Percentiles rank a stretch among this genome's conserved stretches.
phyloP scores from a whole-genome alignment of 2,329 filamentous ascomycete genomes.

The Exophiala sp. region DNA sequence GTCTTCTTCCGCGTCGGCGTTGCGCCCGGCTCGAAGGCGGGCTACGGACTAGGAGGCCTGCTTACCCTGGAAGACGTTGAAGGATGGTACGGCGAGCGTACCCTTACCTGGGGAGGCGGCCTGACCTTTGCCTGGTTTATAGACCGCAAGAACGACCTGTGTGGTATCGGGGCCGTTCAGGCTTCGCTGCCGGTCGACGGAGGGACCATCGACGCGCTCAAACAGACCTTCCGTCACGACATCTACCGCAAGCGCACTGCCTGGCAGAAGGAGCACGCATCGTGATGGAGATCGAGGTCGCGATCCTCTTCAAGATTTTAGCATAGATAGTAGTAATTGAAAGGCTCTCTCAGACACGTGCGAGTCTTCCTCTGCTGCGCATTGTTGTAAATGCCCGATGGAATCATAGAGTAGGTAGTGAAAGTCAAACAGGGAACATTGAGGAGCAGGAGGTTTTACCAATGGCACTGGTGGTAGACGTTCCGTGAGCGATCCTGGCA shows the following conservation, averaged over 20 bases:
- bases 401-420: too few species aligned
- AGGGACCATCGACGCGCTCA: slow-evolving; percentile 32
- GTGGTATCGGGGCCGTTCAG: slow-evolving; percentile 42
- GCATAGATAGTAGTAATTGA: too few species aligned
- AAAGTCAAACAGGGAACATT: too few species aligned
- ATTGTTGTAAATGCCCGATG: too few species aligned
- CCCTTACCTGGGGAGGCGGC: slow-evolving; percentile 48
- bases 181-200: slow-evolving; percentile 37
- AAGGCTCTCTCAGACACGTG: too few species aligned
- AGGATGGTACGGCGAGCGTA: slow-evolving; percentile 44
- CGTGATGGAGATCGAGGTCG: background rate
- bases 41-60: slow-evolving; percentile 43
- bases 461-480: too few species aligned
- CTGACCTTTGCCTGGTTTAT: slow-evolving; percentile 49
- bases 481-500: too few species aligned
- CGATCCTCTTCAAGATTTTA: too few species aligned
- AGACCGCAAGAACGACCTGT: slow-evolving; percentile 47
- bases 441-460: too few species aligned
- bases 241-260: slow-evolving; percentile 39
- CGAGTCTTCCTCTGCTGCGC: too few species aligned
- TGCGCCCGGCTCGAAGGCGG: slow-evolving; percentile 33
- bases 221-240: slow-evolving; percentile 43
- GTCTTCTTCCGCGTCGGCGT: slow-evolving; percentile 38
- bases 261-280: slow-evolving; percentile 31
- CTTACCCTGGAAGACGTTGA: slow-evolving; percentile 41